Percentiles rank a stretch among this genome's conserved stretches.
Evolutionary conservation across 2,329 filamentous ascomycete genomes (phyloP).

Genomic region (Colletotrichum cereale): DNA sequence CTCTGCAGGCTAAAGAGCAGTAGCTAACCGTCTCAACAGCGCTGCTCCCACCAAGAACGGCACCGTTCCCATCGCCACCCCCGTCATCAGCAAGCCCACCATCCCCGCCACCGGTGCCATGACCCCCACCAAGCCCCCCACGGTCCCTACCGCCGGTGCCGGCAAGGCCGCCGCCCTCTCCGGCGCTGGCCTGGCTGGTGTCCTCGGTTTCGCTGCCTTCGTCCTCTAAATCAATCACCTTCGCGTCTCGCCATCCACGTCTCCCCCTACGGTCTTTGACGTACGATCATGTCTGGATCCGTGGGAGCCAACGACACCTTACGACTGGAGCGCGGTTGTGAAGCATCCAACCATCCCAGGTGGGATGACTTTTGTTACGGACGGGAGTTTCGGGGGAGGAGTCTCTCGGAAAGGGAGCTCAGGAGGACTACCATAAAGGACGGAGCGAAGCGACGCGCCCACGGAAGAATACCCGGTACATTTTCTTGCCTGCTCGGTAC

Average conservation of each 20-base stretch:
- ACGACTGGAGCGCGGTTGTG: conserved; percentile 53
- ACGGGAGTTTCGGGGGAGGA: conserved; percentile 32
- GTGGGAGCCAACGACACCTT: conserved; percentile 53
- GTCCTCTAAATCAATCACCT: conserved; percentile 65
- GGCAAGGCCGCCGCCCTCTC: conserved; percentile 68
- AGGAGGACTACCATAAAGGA: conserved; percentile 45
- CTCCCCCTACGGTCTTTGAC: conserved; percentile 55
- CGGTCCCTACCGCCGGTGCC: conserved; percentile 66
- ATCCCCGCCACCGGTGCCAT: conserved; percentile 47
- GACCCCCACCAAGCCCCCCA: conserved; percentile 47
- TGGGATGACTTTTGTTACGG: conserved; percentile 46
- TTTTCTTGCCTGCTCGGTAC: conserved; percentile 51
- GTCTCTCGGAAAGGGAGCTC: conserved; percentile 45
- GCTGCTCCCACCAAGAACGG: conserved; percentile 36
- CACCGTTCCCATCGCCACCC: conserved; percentile 45
- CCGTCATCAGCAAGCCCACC: conserved; percentile 47
- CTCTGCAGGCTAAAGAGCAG: background rate
- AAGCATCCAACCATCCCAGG: conserved; percentile 46
- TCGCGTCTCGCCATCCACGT: conserved; percentile 52
- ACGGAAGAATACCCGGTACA: conserved; percentile 45
- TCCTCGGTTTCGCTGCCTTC: conserved; percentile 70
- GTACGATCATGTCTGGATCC: conserved; percentile 56
- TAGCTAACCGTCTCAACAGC: conserved; percentile 31
- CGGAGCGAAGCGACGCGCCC: conserved; percentile 49
- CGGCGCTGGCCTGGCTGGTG: conserved; percentile 70